phyloP scores from a whole-genome alignment of 441 rosid species.

The Croton laevigatus region DNA sequence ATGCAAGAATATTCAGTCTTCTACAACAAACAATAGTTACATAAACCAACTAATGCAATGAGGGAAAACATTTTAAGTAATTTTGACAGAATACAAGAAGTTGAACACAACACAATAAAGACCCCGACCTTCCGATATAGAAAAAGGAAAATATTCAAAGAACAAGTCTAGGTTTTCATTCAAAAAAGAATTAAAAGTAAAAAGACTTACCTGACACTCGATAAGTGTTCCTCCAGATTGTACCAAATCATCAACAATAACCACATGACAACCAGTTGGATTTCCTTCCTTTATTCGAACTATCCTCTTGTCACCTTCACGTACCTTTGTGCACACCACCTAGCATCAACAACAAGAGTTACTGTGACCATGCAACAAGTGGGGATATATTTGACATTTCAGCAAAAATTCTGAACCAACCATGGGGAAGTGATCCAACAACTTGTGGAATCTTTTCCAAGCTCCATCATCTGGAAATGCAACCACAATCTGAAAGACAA shows the following conservation, averaged over 20 bases:
- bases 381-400: constrained; percentile 4
- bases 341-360: constrained; percentile 31
- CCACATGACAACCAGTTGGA: constrained; percentile 85
- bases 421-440: constrained; percentile 73
- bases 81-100: not conserved
- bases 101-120: not conserved
- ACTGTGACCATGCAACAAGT: constrained; percentile 10
- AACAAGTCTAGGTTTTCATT: not conserved
- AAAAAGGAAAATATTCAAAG: not conserved
- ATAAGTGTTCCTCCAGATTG: constrained; percentile 98
- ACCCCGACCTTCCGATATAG: not conserved
- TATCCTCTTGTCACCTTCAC: constrained; percentile 93
- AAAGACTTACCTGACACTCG: constrained; percentile 78
- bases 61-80: not conserved
- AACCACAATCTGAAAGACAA: constrained; percentile 56
- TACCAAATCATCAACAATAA: constrained; percentile 93
- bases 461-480: constrained; percentile 99
- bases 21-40: not conserved
- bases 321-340: constrained; percentile 97
- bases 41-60: not conserved
- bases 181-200: no score
- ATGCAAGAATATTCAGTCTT: not conserved
- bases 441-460: constrained; percentile 97
- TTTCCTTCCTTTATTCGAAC: constrained; percentile 93
- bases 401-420: constrained; percentile 37